Conservation (phyloP, 345 rosid genomes). For the Aethionema arabicum region DNA sequence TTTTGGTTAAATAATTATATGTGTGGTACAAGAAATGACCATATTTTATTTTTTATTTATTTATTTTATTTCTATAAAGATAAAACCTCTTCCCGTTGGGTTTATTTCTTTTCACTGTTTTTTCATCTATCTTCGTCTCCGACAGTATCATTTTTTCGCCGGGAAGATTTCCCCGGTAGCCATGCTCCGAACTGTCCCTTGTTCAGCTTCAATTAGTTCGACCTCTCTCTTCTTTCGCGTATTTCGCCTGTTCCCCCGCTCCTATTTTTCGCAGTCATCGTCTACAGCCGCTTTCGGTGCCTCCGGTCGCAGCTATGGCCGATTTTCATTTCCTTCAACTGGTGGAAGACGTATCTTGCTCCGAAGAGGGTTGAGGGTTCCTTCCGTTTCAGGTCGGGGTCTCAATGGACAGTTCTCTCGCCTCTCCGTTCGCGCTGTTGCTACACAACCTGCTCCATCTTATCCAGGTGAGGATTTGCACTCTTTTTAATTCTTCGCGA, state of each 20-base stretch:
- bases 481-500: neutral
- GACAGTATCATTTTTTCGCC: constrained; percentile 28
- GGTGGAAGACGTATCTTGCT: constrained; percentile 46
- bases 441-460: constrained; percentile 55
- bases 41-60: constrained; percentile 7
- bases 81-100: constrained; percentile 21
- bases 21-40: constrained; percentile 30
- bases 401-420: constrained; percentile 50
- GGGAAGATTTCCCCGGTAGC: constrained; percentile 34
- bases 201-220: constrained; percentile 50
- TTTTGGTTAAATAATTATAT: constrained; percentile 13
- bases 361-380: constrained; percentile 40
- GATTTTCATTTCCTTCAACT: constrained; percentile 31
- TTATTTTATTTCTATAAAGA: constrained; percentile 2
- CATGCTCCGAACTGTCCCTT: constrained; percentile 56
- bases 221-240: constrained; percentile 46
- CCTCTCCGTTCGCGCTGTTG: constrained; percentile 61
- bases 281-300: constrained; percentile 16
- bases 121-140: constrained; percentile 13
- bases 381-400: constrained; percentile 34
- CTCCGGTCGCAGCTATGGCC: constrained; percentile 38
- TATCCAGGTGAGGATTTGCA: constrained; percentile 51
- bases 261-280: constrained; percentile 39
- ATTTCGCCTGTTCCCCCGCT: constrained; percentile 43
- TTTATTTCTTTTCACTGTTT: constrained; percentile 1